Conservation (phyloP, 2,329 filamentous ascomycete genomes). For the Kalaharituber pfeilii region DNA sequence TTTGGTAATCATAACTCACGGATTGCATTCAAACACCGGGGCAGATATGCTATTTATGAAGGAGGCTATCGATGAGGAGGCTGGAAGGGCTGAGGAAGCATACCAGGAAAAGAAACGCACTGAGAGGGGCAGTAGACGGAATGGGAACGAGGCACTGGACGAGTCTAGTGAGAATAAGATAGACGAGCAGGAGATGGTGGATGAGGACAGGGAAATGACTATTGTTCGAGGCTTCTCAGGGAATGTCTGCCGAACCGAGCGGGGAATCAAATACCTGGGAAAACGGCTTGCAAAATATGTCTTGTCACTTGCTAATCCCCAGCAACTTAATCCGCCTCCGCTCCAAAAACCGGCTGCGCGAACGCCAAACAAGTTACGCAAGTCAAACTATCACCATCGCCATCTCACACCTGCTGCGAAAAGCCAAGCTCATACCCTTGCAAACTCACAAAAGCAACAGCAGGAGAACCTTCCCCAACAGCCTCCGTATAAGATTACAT, state of each 20-base stretch:
- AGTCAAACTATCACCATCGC: conserved; percentile 13
- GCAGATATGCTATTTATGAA: conserved; percentile 96
- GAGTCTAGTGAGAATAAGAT: conserved; percentile 14
- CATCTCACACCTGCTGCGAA: conserved; percentile 8
- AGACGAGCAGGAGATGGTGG: conserved; percentile 31
- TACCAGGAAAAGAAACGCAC: conserved; percentile 25
- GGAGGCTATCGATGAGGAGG: conserved; percentile 71
- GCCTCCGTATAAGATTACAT: conserved; percentile 64
- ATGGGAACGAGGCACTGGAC: conserved; percentile 10
- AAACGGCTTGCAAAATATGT: conserved; percentile 87
- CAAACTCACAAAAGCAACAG: conserved; percentile 8
- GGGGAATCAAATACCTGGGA: conserved; percentile 90
- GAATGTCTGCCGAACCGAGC: conserved; percentile 80
- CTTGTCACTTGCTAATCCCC: conserved; percentile 76
- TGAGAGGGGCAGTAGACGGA: not conserved
- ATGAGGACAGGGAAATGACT: conserved; percentile 63
- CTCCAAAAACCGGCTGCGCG: conserved; percentile 19
- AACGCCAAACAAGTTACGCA: conserved; percentile 1
- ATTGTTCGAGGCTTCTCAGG: conserved; percentile 79
- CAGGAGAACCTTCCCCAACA: conserved; percentile 27
- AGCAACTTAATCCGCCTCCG: conserved; percentile 65
- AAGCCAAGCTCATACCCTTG: not conserved
- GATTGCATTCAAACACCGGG: conserved; percentile 84
- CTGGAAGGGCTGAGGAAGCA: conserved; percentile 37
- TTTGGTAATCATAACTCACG: conserved; percentile 82